These are phyloP conservation scores for Rhizoclosmatium sp. DNA, from an alignment of 192 early-diverging fungal species.

Conservation along the genomic window DNA sequence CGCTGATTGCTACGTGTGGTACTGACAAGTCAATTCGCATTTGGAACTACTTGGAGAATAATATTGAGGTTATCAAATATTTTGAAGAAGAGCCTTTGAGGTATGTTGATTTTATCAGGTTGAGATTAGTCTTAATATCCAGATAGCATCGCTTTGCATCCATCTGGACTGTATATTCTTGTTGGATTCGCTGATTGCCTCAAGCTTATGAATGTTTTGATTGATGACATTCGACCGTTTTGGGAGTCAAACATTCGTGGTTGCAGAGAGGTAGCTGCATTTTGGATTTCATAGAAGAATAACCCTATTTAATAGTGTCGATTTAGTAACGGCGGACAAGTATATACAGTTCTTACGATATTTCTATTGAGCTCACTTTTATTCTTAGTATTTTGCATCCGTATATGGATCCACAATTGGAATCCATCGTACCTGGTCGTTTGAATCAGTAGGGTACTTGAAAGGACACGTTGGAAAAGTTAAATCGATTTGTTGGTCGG, in stretches of 20 bases:
- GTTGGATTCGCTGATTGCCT: slow-evolving; percentile 62
- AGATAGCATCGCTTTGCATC: slow-evolving; percentile 62
- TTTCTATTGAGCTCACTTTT: slow-evolving; percentile 12
- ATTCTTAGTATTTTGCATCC: slow-evolving; percentile 61
- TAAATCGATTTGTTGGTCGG: slow-evolving; percentile 58
- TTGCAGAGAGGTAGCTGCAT: slow-evolving; percentile 55
- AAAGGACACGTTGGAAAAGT: slow-evolving; percentile 63
- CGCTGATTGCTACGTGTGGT: slow-evolving; percentile 65
- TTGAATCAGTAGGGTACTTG: slow-evolving; percentile 52
- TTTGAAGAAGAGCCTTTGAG: slow-evolving; percentile 60
- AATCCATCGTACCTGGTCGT: slow-evolving; percentile 63
- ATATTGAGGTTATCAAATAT: slow-evolving; percentile 58
- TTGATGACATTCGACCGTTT: slow-evolving; percentile 64
- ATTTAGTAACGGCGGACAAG: slow-evolving; percentile 64
- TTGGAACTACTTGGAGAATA: slow-evolving; percentile 72
- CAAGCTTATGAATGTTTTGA: slow-evolving; percentile 64
- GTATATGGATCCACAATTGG: slow-evolving; percentile 58
- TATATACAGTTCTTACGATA: slow-evolving; percentile 12
- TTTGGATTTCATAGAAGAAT: neutral
- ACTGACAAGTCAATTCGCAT: slow-evolving; percentile 61
- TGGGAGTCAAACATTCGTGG: slow-evolving; percentile 62
- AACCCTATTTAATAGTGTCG: slow-evolving; percentile 48
- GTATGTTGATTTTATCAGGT: slow-evolving; percentile 22
- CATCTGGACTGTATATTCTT: slow-evolving; percentile 63
- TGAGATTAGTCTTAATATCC: neutral